Conservation (phyloP, 2,329 filamentous ascomycete genomes). For the Myrmaecium sp. region DNA sequence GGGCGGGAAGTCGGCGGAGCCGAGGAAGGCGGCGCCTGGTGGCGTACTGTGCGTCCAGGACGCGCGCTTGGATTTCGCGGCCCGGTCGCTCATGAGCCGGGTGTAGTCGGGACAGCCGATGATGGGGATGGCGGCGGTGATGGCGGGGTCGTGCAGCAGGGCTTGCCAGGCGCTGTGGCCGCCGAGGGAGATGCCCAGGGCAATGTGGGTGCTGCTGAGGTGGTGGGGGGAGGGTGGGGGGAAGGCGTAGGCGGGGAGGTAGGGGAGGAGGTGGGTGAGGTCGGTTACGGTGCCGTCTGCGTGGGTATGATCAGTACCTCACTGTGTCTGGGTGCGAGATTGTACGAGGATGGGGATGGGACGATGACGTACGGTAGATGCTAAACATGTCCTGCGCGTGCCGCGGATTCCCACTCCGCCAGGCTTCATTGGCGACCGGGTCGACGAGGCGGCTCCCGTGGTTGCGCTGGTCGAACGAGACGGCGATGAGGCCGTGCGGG, state of each 20-base stretch:
- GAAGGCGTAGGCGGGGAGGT: slow-evolving; percentile 61
- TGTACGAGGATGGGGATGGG: slow-evolving; percentile 4
- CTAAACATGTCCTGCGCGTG: slow-evolving; percentile 91
- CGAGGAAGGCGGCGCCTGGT: slow-evolving; percentile 49
- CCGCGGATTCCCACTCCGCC: slow-evolving; percentile 58
- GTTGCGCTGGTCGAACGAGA: slow-evolving; percentile 84
- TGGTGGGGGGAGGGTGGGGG: slow-evolving; percentile 25
- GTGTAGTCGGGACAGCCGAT: slow-evolving; percentile 85
- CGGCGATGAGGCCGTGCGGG: slow-evolving; percentile 51
- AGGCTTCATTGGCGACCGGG: slow-evolving; percentile 54
- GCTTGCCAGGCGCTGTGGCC: slow-evolving; percentile 80
- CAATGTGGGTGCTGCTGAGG: slow-evolving; percentile 45
- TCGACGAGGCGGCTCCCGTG: slow-evolving; percentile 62
- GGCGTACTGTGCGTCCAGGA: slow-evolving; percentile 41
- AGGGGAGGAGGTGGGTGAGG: slow-evolving; percentile 56
- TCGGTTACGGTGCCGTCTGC: slow-evolving; percentile 55
- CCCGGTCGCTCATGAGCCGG: slow-evolving; percentile 64
- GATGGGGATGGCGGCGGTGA: slow-evolving; percentile 62
- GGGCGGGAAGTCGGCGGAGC: slow-evolving; percentile 59
- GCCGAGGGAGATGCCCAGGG: slow-evolving; percentile 69
- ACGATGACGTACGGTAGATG: slow-evolving; percentile 40
- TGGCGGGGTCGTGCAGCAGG: slow-evolving; percentile 58
- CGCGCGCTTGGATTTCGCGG: slow-evolving; percentile 47
- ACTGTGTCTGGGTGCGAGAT: slow-evolving; percentile 1
- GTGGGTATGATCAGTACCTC: neutral